Evolutionary conservation across 225 moss, liverwort and hornwort species (phyloP).

Genomic region (Straminergon stramineum): DNA sequence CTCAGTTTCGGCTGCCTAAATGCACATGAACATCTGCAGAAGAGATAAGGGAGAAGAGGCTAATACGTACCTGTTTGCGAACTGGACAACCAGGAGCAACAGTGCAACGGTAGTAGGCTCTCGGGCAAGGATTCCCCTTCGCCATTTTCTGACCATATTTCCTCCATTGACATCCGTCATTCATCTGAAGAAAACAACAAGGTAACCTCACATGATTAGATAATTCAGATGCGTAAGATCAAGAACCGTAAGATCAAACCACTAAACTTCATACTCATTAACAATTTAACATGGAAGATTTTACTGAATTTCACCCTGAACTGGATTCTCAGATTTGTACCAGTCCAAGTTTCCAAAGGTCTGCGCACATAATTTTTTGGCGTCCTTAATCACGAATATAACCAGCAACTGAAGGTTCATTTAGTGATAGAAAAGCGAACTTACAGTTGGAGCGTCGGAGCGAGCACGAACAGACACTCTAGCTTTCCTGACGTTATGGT

Average conservation of each 20-base stretch:
- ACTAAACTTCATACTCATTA: too few species aligned
- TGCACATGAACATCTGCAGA: neutral
- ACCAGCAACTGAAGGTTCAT: neutral
- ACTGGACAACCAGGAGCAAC: conserved; percentile 73
- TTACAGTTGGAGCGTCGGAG: conserved; percentile 54
- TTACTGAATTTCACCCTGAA: neutral
- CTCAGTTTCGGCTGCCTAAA: neutral
- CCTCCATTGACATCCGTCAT: conserved; percentile 73
- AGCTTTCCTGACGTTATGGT: conserved; percentile 39
- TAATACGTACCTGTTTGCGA: conserved; percentile 47
- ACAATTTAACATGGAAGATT: too few species aligned
- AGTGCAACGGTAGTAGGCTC: conserved; percentile 74
- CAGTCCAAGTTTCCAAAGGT: neutral
- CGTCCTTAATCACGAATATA: too few species aligned
- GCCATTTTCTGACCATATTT: conserved; percentile 85
- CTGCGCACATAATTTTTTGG: too few species aligned
- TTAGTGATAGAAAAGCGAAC: neutral
- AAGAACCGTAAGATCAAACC: neutral
- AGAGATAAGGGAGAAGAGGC: neutral
- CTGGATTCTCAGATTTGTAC: neutral
- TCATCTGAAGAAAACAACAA: conserved; percentile 28
- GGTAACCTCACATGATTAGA: neutral
- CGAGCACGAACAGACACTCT: conserved; percentile 55
- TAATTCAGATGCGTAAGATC: neutral
- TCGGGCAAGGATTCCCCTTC: conserved; percentile 73